Evolutionary conservation across 202 grass and related monocot genomes (phyloP).

Genomic region (Cymbopogon flexuosus): DNA sequence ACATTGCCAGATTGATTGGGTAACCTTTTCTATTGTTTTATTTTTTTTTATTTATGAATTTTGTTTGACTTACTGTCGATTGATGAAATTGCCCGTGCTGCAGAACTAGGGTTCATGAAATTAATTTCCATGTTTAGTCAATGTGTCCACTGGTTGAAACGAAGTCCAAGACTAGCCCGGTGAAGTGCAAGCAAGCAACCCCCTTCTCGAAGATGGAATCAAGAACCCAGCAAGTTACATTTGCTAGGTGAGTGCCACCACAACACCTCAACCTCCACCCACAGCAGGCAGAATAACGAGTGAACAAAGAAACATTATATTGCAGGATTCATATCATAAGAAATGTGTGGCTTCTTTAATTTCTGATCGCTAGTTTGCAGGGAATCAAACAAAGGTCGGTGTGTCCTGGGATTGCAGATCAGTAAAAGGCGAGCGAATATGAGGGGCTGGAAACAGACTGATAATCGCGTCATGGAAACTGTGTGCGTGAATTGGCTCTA

Average conservation of each 20-base stretch:
- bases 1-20: not conserved
- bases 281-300: not conserved
- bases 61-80: not conserved
- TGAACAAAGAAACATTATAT: not conserved
- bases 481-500: constrained; percentile 39
- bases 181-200: not conserved
- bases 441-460: not conserved
- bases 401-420: not conserved
- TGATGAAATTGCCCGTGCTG: not conserved
- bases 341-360: constrained; percentile 30
- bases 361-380: constrained; percentile 11
- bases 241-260: not conserved
- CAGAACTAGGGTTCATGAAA: not conserved
- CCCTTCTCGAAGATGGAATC: constrained; percentile 12
- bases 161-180: not conserved
- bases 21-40: not conserved
- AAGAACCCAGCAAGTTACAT: not conserved
- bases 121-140: not conserved
- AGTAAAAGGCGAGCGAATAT: constrained; percentile 19
- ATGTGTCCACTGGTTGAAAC: not conserved
- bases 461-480: not conserved
- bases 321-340: not conserved
- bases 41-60: not conserved
- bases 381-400: constrained; percentile 25
- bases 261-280: not conserved